Evolutionary conservation across 2,329 filamentous ascomycete genomes (phyloP), one percentile per base, ranked within the genome.

Genomic region (Calonectria pteridis): DNA sequence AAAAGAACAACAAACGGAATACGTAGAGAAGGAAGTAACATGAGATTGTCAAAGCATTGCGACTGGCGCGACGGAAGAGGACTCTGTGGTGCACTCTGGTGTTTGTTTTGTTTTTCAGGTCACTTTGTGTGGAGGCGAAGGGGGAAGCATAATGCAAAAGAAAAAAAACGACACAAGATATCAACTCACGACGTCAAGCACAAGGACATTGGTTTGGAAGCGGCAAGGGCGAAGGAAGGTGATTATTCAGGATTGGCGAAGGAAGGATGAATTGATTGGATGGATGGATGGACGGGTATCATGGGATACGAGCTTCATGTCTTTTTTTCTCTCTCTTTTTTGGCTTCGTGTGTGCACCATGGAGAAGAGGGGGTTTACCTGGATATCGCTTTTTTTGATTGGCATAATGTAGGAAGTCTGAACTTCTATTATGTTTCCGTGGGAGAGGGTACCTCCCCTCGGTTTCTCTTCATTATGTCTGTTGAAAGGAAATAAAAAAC

Each of bases 351-450:
- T 63, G 46, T 26, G 40, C 58, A 66, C 40, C 58, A 55, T 55
- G 64, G 72, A 73, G 50, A 58, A n/a, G 59, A 64, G 71, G 50
- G 59, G 59, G 35, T 58, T 73, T 70, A 68, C 72, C 76, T 77
- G 78, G 78, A 79, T 80, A 79, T 80, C 72, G 69, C 49, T 76
- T 73, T 79, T 66, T 75, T 79, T 64, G 67, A 77, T 79, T 75
- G 77, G 71, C 75, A 80, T 76, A 75, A 76, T 78, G 67, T 75
- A 78, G 55, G 59, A 74, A 50, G 59, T 51, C 40, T 62, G 13
- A 74, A 79, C 72, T 77, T 73, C 69, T 73, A 72, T 70, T 59
- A 69, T 73, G 65, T 75, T 77, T 72, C 69, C 31, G 72, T 16
- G 68, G 28, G 66, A 67, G 63, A 35, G 37, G 29, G 18, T 16